A percentile compares a stretch with the other conserved stretches of the same genome.
Evolutionary conservation across 192 early-diverging fungal species (phyloP).

Genomic region (Paraglomus occultum): DNA sequence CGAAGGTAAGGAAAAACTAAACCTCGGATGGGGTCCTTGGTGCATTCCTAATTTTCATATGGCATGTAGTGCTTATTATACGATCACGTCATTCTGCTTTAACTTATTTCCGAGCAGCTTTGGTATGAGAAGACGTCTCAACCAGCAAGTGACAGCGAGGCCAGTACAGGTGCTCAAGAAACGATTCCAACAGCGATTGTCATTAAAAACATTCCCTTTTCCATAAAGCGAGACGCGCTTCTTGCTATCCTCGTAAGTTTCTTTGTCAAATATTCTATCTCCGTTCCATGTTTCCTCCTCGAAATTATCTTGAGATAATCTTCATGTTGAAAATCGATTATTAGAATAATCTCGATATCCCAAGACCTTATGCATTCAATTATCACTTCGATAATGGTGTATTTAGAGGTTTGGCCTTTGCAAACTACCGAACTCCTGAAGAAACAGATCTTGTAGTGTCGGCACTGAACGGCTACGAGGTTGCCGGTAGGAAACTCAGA

Average conservation of each 20-base stretch:
- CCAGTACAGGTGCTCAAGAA: slow-evolving; percentile 31
- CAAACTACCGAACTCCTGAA: slow-evolving; percentile 75
- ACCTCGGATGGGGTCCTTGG: background rate
- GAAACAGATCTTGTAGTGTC: slow-evolving; percentile 69
- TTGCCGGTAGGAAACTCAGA: slow-evolving; percentile 70
- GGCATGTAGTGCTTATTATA: background rate
- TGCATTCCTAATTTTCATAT: too few species aligned
- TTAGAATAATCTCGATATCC: slow-evolving; percentile 60
- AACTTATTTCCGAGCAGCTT: background rate
- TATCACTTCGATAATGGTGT: slow-evolving; percentile 80
- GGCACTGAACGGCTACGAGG: slow-evolving; percentile 67
- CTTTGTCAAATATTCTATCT: background rate
- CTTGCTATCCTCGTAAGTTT: slow-evolving; percentile 59
- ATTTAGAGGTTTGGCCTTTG: slow-evolving; percentile 80
- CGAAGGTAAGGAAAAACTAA: slow-evolving; percentile 17
- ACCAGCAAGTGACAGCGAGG: slow-evolving; percentile 26
- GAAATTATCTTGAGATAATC: slow-evolving; percentile 7
- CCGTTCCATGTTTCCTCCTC: background rate
- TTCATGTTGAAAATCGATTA: background rate
- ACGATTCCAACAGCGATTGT: slow-evolving; percentile 75
- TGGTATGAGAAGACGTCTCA: slow-evolving; percentile 29
- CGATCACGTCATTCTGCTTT: background rate
- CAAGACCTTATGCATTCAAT: slow-evolving; percentile 77
- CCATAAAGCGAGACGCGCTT: slow-evolving; percentile 73
- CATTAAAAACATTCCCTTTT: slow-evolving; percentile 83